phyloP scores from a whole-genome alignment of 1,284 basidiomycete genomes.

The Cryptococcus floricola region DNA sequence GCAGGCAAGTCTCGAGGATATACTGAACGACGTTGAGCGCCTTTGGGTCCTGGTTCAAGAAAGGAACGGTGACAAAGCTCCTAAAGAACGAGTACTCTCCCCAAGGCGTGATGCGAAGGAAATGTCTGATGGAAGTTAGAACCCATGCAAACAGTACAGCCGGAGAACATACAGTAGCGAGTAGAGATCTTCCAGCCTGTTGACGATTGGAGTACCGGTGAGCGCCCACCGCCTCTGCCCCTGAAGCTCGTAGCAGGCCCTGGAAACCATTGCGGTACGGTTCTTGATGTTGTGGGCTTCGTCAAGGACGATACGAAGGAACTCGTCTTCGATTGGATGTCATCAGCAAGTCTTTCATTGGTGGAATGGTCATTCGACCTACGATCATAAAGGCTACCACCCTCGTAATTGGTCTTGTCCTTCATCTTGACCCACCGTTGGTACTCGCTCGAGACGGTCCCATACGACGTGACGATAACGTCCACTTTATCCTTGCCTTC shows the following conservation, averaged over 20 bases:
- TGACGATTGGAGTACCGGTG: slow-evolving; percentile 94
- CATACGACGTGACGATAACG: slow-evolving; percentile 87
- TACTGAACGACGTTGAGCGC: slow-evolving; percentile 90
- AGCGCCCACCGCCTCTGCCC: slow-evolving; percentile 84
- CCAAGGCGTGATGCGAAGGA: slow-evolving; percentile 88
- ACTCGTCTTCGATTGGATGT: slow-evolving; percentile 30
- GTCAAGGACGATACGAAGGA: slow-evolving; percentile 54
- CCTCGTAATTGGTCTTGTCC: slow-evolving; percentile 55
- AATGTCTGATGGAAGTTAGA: slow-evolving; percentile 59
- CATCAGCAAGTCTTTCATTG: slow-evolving; percentile 6
- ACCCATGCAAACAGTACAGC: neutral
- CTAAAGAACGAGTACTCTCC: slow-evolving; percentile 63
- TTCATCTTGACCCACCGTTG: slow-evolving; percentile 56
- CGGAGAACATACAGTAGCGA: slow-evolving; percentile 64
- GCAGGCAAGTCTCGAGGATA: slow-evolving; percentile 79
- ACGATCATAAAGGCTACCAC: slow-evolving; percentile 65
- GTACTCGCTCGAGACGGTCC: slow-evolving; percentile 78
- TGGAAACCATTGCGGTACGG: slow-evolving; percentile 80
- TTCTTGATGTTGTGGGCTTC: slow-evolving; percentile 97
- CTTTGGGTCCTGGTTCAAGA: slow-evolving; percentile 78
- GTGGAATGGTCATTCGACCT: slow-evolving; percentile 27
- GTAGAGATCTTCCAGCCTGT: slow-evolving; percentile 87
- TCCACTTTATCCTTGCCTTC: slow-evolving; percentile 57
- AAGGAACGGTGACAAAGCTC: slow-evolving; percentile 81
- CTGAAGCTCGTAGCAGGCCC: slow-evolving; percentile 79